These are phyloP conservation scores for Paraphoma sp. DNA, from an alignment of 2,329 filamentous ascomycete species.

Conservation along the genomic window DNA sequence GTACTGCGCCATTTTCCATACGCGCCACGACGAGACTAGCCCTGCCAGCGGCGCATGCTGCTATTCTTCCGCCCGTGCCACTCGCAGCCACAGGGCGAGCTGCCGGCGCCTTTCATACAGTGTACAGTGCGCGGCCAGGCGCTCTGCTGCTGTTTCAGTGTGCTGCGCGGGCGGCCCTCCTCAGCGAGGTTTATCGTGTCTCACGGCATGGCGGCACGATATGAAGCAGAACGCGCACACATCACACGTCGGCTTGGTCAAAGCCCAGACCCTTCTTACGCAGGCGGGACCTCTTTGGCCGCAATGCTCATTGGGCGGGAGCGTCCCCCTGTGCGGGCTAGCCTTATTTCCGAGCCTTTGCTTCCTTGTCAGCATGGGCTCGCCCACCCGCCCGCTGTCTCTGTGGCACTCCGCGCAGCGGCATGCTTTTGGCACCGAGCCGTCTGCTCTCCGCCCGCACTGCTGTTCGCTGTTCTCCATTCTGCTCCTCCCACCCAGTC, in stretches of 20 bases:
- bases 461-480: slow-evolving; percentile 1
- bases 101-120: not conserved
- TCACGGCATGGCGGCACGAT: not conserved
- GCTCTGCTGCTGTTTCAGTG: not conserved
- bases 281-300: not conserved
- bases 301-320: slow-evolving; percentile 27
- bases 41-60: not conserved
- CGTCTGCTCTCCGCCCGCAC: slow-evolving; percentile 5
- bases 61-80: not conserved
- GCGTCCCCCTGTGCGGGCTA: slow-evolving; percentile 12
- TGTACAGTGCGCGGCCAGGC: not conserved
- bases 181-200: not conserved
- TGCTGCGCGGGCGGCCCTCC: not conserved
- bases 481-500: not conserved
- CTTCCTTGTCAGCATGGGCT: not conserved
- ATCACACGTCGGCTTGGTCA: not conserved
- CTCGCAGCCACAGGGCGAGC: not conserved
- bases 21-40: not conserved
- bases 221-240: not conserved
- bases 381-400: slow-evolving; percentile 7
- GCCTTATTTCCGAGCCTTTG: slow-evolving; percentile 17
- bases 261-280: slow-evolving; percentile 12
- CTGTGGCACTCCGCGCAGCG: slow-evolving; percentile 4
- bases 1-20: slow-evolving; percentile 1
- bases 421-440: not conserved